Evolutionary conservation across 129 eudicot species (phyloP).

Genomic region (Apium graveolens): DNA sequence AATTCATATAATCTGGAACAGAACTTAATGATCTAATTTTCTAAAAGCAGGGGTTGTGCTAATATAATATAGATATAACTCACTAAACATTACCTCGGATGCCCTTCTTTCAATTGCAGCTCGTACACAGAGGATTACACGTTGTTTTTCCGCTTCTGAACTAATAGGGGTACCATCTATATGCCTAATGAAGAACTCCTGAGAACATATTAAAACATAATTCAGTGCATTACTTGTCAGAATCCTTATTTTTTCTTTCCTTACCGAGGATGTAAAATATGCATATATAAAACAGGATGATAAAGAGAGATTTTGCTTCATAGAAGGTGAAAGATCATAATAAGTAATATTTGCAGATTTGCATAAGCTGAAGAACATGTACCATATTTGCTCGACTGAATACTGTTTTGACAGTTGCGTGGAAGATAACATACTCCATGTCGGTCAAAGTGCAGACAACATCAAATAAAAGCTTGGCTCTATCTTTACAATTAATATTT

Average conservation of each 20-base stretch:
- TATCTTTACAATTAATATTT: conserved; percentile 66
- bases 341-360: neutral
- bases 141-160: conserved; percentile 80
- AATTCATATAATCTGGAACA: neutral
- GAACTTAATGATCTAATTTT: neutral
- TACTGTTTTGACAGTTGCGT: conserved; percentile 61
- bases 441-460: conserved; percentile 79
- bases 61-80: neutral
- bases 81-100: conserved; percentile 43
- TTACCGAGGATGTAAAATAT: neutral
- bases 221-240: neutral
- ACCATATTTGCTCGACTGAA: conserved; percentile 60
- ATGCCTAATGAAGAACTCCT: conserved; percentile 85
- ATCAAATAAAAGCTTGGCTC: conserved; percentile 78
- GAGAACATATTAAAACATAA: conserved; percentile 4
- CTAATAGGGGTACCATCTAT: conserved; percentile 74
- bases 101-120: conserved; percentile 83
- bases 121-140: conserved; percentile 61
- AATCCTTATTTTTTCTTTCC: neutral
- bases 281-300: neutral
- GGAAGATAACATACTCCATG: conserved; percentile 75
- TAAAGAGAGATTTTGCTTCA: neutral
- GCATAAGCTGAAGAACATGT: conserved; percentile 9
- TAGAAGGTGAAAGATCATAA: neutral
- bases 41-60: neutral